Conservation (phyloP, 2,329 filamentous ascomycete species). For the Claviceps pazoutovae region DNA sequence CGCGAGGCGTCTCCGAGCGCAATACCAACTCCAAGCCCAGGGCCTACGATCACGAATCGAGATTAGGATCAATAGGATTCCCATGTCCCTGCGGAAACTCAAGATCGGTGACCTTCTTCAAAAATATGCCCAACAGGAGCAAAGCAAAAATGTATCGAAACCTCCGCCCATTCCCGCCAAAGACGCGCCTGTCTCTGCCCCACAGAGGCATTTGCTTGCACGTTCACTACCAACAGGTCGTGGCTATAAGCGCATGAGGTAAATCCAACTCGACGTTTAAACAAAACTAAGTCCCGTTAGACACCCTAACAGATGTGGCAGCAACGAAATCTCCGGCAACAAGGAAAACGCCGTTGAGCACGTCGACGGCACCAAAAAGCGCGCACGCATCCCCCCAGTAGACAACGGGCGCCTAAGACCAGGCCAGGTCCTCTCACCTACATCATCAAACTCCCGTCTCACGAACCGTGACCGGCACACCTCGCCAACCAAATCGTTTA, state of each 20-base stretch:
- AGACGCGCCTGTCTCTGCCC: slow-evolving; percentile 25
- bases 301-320: slow-evolving; percentile 20
- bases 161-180: slow-evolving; percentile 38
- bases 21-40: slow-evolving; percentile 79
- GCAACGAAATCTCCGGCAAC: slow-evolving; percentile 51
- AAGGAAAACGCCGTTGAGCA: slow-evolving; percentile 60
- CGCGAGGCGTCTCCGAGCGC: slow-evolving; percentile 72
- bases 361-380: slow-evolving; percentile 58
- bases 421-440: slow-evolving; percentile 61
- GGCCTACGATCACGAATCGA: slow-evolving; percentile 76
- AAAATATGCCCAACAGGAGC: slow-evolving; percentile 33
- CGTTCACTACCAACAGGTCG: slow-evolving; percentile 13
- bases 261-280: slow-evolving; percentile 3
- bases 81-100: slow-evolving; percentile 59
- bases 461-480: slow-evolving; percentile 30
- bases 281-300: not conserved
- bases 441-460: slow-evolving; percentile 66
- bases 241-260: slow-evolving; percentile 38
- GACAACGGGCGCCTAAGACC: slow-evolving; percentile 25
- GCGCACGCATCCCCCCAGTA: slow-evolving; percentile 30
- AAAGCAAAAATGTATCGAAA: slow-evolving; percentile 22
- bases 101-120: slow-evolving; percentile 68
- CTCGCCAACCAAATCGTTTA: slow-evolving; percentile 43
- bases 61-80: slow-evolving; percentile 86
- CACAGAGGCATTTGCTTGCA: slow-evolving; percentile 19